phyloP scores from a whole-genome alignment of 2,329 filamentous ascomycete genomes.

The Zasmidium citrigriseum region DNA sequence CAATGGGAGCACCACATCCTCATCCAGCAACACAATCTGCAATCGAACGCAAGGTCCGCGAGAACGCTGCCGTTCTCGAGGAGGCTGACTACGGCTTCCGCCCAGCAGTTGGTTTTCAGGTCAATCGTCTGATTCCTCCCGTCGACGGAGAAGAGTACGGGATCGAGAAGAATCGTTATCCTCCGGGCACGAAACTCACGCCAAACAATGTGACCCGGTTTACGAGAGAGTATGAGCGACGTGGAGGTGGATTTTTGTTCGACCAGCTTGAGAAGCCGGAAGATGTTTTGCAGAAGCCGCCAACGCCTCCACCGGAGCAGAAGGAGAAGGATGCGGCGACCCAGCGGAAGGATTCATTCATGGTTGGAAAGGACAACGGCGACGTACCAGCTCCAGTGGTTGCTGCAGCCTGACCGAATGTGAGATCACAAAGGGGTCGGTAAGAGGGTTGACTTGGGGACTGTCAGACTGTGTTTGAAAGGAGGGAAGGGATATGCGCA shows the following conservation, averaged over 20 bases:
- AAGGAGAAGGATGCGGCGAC: not conserved
- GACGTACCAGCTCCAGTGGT: too few relatives aligned
- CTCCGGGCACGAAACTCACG: not conserved
- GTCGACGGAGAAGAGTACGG: conserved; percentile 9
- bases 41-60: conserved; percentile 7
- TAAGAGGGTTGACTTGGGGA: too few relatives aligned
- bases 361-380: not conserved
- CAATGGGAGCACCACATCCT: conserved; percentile 5
- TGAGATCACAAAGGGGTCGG: too few relatives aligned
- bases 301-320: too few relatives aligned
- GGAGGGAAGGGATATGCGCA: too few relatives aligned
- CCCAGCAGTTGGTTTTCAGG: conserved; percentile 5
- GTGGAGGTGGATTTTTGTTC: conserved; percentile 1
- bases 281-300: not conserved
- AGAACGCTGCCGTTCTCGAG: conserved; percentile 6
- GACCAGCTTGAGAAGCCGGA: conserved; percentile 7
- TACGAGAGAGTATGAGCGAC: conserved; percentile 6
- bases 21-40: conserved; percentile 4
- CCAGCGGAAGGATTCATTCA: not conserved
- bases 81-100: conserved; percentile 6
- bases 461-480: too few relatives aligned
- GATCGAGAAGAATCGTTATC: not conserved
- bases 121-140: conserved; percentile 3
- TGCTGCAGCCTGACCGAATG: too few relatives aligned
- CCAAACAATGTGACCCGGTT: not conserved